A percentile compares a stretch with the other conserved stretches of the same genome.
phyloP scores from a whole-genome alignment of 768 basidiomycete species.

The Pleurotus djamor region DNA sequence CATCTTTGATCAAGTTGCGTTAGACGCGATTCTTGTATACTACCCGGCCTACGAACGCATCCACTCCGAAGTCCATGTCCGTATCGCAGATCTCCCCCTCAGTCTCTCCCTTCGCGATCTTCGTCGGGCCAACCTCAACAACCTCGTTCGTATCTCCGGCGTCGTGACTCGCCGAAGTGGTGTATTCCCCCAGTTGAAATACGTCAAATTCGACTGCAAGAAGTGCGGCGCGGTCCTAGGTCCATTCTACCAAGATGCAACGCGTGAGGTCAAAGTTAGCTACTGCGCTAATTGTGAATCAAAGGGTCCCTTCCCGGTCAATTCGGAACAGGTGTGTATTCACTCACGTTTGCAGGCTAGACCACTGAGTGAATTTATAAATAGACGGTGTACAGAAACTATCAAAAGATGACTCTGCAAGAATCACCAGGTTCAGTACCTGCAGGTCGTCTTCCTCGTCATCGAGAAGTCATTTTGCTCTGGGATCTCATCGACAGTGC shows the following conservation, averaged over 20 bases:
- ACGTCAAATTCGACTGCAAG: constrained; percentile 97
- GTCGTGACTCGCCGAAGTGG: constrained; percentile 95
- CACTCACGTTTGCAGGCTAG: not conserved
- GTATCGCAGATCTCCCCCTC: constrained; percentile 91
- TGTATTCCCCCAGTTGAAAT: constrained; percentile 99
- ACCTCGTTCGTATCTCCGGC: constrained; percentile 91
- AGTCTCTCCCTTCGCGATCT: constrained; percentile 91
- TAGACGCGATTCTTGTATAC: constrained; percentile 91
- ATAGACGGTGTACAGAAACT: constrained; percentile 98
- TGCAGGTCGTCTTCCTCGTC: constrained; percentile 93
- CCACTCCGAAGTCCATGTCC: constrained; percentile 96
- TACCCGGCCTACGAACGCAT: constrained; percentile 97
- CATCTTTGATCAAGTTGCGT: constrained; percentile 94
- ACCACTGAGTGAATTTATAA: not conserved
- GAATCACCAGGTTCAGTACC: constrained; percentile 98
- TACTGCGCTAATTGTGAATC: constrained; percentile 94
- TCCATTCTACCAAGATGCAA: constrained; percentile 97
- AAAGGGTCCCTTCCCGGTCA: constrained; percentile 93
- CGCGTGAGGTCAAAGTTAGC: constrained; percentile 90
- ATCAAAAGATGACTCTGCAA: constrained; percentile 98
- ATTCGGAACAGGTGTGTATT: constrained; percentile 83
- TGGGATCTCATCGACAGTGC: constrained; percentile 99
- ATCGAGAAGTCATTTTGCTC: constrained; percentile 93
- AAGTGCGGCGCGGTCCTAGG: constrained; percentile 95
- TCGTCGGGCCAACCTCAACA: constrained; percentile 89